phyloP scores from a whole-genome alignment of 2,329 filamentous ascomycete genomes.

The Paraconiothyrium brasiliense region DNA sequence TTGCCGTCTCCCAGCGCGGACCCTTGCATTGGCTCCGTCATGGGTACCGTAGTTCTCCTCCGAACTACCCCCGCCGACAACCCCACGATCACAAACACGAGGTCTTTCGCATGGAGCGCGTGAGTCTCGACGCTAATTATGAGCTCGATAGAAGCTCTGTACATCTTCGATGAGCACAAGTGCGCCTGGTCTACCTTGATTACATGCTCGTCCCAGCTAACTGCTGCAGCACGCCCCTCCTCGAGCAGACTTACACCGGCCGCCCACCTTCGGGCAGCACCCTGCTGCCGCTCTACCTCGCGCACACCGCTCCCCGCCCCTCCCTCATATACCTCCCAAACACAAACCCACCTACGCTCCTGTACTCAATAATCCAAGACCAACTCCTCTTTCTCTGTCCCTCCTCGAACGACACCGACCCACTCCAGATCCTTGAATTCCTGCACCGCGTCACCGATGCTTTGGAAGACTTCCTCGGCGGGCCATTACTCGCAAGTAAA shows the following conservation, averaged over 20 bases:
- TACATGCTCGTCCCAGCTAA: conserved; percentile 17
- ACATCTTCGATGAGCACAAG: conserved; percentile 97
- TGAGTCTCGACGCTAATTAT: conserved; percentile 44
- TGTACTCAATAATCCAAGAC: conserved; percentile 88
- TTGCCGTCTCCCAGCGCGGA: conserved; percentile 4
- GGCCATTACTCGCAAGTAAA: conserved; percentile 84
- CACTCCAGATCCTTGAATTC: conserved; percentile 90
- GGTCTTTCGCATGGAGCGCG: conserved; percentile 28
- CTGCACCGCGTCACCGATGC: conserved; percentile 92
- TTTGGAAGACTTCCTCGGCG: conserved; percentile 91
- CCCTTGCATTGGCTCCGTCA: conserved; percentile 11
- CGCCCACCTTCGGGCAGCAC: conserved; percentile 79
- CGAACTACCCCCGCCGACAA: conserved; percentile 38
- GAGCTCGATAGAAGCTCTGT: conserved; percentile 89
- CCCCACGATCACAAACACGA: conserved; percentile 9
- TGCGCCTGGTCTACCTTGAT: conserved; percentile 50
- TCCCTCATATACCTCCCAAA: conserved; percentile 86
- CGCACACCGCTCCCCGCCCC: conserved; percentile 81
- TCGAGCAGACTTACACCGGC: conserved; percentile 88
- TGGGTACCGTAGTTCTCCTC: conserved; percentile 15
- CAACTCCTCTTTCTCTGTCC: conserved; percentile 87
- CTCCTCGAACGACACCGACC: conserved; percentile 85
- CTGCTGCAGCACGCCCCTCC: conserved; percentile 76
- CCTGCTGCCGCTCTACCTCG: conserved; percentile 86
- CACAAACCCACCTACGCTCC: conserved; percentile 83